These are phyloP conservation scores for Juncus effusus DNA, from an alignment of 176 grass and related monocot species.

Conservation along the genomic window DNA sequence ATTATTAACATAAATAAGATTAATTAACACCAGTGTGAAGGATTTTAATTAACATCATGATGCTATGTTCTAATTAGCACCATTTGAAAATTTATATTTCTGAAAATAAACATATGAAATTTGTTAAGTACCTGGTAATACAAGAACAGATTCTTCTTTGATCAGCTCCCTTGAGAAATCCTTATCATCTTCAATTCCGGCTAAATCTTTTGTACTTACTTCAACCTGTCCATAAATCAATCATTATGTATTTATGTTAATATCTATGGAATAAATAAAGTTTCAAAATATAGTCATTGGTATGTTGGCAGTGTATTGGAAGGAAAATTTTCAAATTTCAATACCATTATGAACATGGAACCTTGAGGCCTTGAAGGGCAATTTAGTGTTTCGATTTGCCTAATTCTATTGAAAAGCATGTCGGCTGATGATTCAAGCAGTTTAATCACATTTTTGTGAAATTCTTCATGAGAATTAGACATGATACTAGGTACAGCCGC, in stretches of 20 bases:
- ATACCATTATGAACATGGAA: conserved; percentile 97
- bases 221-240: conserved; percentile 46
- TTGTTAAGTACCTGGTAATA: conserved; percentile 57
- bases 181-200: conserved; percentile 59
- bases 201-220: conserved; percentile 55
- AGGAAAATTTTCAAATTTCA: too few species aligned
- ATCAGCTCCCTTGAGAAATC: conserved; percentile 75
- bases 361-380: conserved; percentile 71
- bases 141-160: conserved; percentile 81
- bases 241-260: too few species aligned
- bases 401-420: conserved; percentile 44
- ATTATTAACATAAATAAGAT: neutral
- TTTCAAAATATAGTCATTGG: too few species aligned
- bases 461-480: conserved; percentile 48
- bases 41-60: too few species aligned
- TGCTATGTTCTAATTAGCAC: neutral
- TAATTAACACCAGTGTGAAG: too few species aligned
- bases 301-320: too few species aligned
- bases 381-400: conserved; percentile 51
- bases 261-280: too few species aligned
- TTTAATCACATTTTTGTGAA: conserved; percentile 45
- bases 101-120: too few species aligned
- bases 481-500: conserved; percentile 64
- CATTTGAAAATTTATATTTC: too few species aligned
- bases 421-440: conserved; percentile 62